Evolutionary conservation across 2,329 filamentous ascomycete genomes (phyloP).

Genomic region (Aureobasidium sp.): DNA sequence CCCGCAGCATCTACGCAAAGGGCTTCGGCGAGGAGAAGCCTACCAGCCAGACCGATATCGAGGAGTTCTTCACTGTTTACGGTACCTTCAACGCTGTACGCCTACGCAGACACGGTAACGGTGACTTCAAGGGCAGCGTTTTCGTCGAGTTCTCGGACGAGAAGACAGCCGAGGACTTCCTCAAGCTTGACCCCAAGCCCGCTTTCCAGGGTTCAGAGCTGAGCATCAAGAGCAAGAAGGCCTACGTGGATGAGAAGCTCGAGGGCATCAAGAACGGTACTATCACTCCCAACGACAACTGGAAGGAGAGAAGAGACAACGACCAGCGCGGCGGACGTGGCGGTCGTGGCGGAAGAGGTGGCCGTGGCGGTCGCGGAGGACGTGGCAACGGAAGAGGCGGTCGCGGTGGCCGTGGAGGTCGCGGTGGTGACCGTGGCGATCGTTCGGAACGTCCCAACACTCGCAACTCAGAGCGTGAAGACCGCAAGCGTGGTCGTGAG

Average conservation of each 20-base stretch:
- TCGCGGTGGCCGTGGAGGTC: slow-evolving; percentile 24
- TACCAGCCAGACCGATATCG: slow-evolving; percentile 92
- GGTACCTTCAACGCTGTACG: slow-evolving; percentile 86
- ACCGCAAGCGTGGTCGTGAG: slow-evolving; percentile 20
- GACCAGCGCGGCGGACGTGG: slow-evolving; percentile 17
- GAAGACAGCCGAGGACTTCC: slow-evolving; percentile 82
- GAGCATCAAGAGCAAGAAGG: slow-evolving; percentile 86
- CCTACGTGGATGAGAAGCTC: slow-evolving; percentile 70
- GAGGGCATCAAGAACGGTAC: slow-evolving; percentile 27
- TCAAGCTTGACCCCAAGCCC: slow-evolving; percentile 82
- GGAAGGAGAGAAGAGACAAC: slow-evolving; percentile 19
- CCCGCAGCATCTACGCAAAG: slow-evolving; percentile 89
- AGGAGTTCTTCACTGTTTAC: slow-evolving; percentile 87
- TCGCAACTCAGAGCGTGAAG: slow-evolving; percentile 23
- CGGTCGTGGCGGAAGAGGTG: slow-evolving; percentile 14
- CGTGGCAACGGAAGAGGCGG: slow-evolving; percentile 14
- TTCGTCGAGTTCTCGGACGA: slow-evolving; percentile 92
- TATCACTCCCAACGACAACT: slow-evolving; percentile 14
- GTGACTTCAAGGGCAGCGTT: slow-evolving; percentile 94
- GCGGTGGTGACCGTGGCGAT: slow-evolving; percentile 24
- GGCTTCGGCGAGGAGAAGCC: slow-evolving; percentile 90
- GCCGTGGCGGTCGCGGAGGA: slow-evolving; percentile 8
- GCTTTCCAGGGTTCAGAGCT: slow-evolving; percentile 80
- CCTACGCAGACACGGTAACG: slow-evolving; percentile 76
- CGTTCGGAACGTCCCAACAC: slow-evolving; percentile 21